phyloP scores from a whole-genome alignment of 768 basidiomycete species.

The Cystofilobasidium bisporidii region DNA sequence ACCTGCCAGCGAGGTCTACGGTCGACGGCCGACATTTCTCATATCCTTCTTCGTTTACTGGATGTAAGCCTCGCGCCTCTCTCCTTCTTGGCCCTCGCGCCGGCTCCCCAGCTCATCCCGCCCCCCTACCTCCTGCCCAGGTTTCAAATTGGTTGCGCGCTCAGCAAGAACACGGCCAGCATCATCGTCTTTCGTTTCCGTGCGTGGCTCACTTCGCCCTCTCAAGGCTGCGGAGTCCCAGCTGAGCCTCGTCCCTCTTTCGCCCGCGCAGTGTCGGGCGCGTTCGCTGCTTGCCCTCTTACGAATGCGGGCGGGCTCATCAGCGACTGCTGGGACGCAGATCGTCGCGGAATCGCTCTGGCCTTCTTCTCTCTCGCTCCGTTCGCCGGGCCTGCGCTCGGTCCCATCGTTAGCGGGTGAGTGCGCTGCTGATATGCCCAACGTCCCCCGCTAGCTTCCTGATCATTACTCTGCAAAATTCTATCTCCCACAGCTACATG shows the following conservation, averaged over 20 bases:
- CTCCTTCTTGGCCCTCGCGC: background rate
- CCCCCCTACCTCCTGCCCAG: slow-evolving; percentile 33
- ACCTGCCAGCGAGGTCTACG: slow-evolving; percentile 12
- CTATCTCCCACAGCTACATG: slow-evolving; percentile 32
- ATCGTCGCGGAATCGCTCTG: slow-evolving; percentile 26
- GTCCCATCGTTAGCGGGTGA: slow-evolving; percentile 41
- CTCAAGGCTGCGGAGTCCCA: no score
- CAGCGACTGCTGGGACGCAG: slow-evolving; percentile 26
- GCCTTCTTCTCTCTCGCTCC: slow-evolving; percentile 34
- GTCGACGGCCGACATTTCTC: slow-evolving; percentile 12
- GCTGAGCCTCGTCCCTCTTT: no score
- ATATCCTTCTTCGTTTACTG: slow-evolving; percentile 23
- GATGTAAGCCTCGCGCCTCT: background rate
- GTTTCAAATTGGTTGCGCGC: slow-evolving; percentile 42
- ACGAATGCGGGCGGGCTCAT: slow-evolving; percentile 43
- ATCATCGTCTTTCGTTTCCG: slow-evolving; percentile 43
- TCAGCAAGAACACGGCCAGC: slow-evolving; percentile 40
- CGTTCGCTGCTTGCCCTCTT: slow-evolving; percentile 41
- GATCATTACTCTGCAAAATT: no score
- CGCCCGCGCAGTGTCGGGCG: slow-evolving; percentile 37
- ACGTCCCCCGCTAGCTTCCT: no score
- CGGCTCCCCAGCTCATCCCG: slow-evolving; percentile 30
- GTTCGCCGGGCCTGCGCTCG: slow-evolving; percentile 39
- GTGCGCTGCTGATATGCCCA: no score
- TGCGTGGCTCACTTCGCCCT: no score